Base-by-base conservation (phyloP, 768 basidiomycete species). In the Tubosaeta sp. region DNA sequence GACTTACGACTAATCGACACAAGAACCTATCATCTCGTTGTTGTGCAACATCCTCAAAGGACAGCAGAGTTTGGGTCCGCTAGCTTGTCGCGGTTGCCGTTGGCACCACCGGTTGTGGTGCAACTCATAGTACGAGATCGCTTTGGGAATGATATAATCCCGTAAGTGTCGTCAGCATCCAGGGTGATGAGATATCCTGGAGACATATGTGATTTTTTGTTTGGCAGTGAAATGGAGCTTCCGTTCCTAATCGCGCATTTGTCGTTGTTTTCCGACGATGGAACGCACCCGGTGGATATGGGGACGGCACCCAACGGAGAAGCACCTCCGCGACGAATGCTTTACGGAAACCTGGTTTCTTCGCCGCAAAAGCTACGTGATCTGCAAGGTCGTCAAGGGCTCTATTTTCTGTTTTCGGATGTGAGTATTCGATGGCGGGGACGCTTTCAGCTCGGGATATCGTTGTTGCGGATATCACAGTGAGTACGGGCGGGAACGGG, bases 351-450 rank as follows among this genome's bases (percentile, higher is more conserved):
- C 56, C 74, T 95, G 27, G 90, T 95, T 26, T 84, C 92, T 14
- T 85, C 88, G 1, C 80, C 91, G 6, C 85, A 94, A 43, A 80
- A 85, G 46, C 73, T 93, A 61, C 82, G 86, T 55, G 89, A 95
- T 67, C 76, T 88, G 35, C 83, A 88, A 66, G 90, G 90, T 51
- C 83, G 85, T 46, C 75, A 77, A 61, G 88, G 92, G n/a, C 74
- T 90, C 42, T 94, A 88, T 68, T 94, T 97, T 62, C 71, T 93
- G 49, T 97, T 95, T 63, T 86, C 93, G 7, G 93, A 97, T 69
- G 90, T 91, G 61, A 91, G 90, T 65, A 82, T 95, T 51, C 81
- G 90, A 16, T 80, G 80, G 74, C 76, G 81, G 25, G 93, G 93
- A 8, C 79, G 76, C 16, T 97, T 85, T 71, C 81, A 83, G 62